Conservation (phyloP, 1,284 basidiomycete species). For the Apiotrichum gracile region DNA sequence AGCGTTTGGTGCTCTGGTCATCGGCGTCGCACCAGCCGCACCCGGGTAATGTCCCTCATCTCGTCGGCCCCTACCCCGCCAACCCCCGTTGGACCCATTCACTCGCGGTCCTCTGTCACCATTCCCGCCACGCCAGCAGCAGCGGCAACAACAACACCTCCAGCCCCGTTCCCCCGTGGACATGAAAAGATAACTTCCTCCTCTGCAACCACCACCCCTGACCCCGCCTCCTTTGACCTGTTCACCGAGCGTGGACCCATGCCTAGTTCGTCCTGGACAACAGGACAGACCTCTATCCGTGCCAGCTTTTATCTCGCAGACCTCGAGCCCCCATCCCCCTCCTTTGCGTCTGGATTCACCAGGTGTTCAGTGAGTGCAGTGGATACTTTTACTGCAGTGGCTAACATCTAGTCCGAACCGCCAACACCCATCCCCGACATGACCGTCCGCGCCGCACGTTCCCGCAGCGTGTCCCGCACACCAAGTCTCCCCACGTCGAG, state of each 20-base stretch:
- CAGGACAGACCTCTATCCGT: neutral
- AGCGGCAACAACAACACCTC: neutral
- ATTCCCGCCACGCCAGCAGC: neutral
- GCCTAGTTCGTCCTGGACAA: neutral
- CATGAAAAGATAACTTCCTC: neutral
- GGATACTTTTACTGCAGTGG: no score
- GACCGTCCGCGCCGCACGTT: slow-evolving; percentile 1
- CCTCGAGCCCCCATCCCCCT: neutral
- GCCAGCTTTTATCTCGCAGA: slow-evolving; percentile 12
- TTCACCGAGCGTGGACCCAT: neutral
- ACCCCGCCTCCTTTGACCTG: no score
- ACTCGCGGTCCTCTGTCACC: no score
- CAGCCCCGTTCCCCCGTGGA: no score
- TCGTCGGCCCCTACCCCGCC: neutral
- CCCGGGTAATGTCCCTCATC: neutral
- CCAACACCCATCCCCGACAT: slow-evolving; percentile 6
- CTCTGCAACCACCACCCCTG: neutral
- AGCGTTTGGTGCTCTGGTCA: neutral
- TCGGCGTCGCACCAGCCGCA: neutral
- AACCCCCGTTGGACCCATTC: neutral
- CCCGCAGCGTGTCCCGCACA: slow-evolving; percentile 11
- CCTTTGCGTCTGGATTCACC: neutral
- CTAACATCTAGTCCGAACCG: slow-evolving; percentile 12
- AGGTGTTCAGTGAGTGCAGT: slow-evolving; percentile 12
- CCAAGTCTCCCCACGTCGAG: slow-evolving; percentile 7